phyloP scores from a whole-genome alignment of 345 rosid genomes.

The Lepidium aucheri region DNA sequence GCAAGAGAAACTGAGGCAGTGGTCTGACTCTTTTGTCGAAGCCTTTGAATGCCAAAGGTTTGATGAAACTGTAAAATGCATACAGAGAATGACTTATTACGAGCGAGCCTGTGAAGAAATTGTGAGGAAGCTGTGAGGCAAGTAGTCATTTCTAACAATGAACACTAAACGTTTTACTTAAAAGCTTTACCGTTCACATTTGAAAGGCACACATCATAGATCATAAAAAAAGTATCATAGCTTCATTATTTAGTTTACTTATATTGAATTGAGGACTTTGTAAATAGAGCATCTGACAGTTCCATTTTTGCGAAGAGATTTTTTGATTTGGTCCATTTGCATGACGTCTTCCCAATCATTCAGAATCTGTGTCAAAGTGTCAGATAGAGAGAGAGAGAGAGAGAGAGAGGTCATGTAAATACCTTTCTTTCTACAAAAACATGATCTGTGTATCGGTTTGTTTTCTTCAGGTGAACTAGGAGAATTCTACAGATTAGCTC shows the following conservation, averaged over 20 bases:
- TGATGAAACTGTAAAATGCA: constrained; percentile 59
- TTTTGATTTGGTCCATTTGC: neutral
- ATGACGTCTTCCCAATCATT: neutral
- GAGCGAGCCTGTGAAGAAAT: constrained; percentile 74
- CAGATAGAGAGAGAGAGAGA: neutral
- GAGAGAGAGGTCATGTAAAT: constrained; percentile 27
- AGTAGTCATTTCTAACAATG: neutral
- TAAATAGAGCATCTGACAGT: constrained; percentile 7
- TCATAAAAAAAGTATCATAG: neutral
- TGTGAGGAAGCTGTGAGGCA: constrained; percentile 54
- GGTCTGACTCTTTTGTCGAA: constrained; percentile 50
- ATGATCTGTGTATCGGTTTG: neutral
- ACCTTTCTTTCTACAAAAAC: constrained; percentile 34
- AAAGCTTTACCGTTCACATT: neutral
- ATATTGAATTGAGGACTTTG: neutral
- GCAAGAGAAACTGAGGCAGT: constrained; percentile 55
- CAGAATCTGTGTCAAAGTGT: neutral
- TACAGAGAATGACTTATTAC: constrained; percentile 86
- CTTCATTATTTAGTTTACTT: neutral
- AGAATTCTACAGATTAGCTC: constrained; percentile 51
- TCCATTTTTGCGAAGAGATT: neutral
- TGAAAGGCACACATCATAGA: neutral
- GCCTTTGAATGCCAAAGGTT: constrained; percentile 44
- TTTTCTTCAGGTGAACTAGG: constrained; percentile 71
- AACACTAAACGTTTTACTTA: neutral